These are phyloP conservation scores for Salvia hispanica DNA, from an alignment of 257 asterid genomes.

Conservation along the genomic window DNA sequence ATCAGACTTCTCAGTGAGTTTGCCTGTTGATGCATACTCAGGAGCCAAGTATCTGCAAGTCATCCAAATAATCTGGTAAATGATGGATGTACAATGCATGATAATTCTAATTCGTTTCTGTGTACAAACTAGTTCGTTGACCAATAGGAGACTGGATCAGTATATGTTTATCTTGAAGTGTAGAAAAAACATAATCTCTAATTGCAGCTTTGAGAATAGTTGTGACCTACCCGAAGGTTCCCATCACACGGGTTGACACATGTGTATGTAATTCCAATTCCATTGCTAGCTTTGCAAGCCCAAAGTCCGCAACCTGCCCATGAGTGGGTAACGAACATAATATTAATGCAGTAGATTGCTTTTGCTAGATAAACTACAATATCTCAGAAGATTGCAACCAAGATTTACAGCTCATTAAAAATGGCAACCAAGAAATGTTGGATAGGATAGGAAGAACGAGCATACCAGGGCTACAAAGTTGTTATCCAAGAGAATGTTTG, in stretches of 20 bases:
- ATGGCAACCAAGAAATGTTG: conserved; percentile 1
- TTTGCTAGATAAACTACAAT: background rate
- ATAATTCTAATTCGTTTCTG: background rate
- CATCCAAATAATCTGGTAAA: conserved; percentile 31
- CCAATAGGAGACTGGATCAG: conserved; percentile 10
- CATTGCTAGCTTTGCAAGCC: conserved; percentile 82
- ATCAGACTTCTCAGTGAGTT: conserved; percentile 85
- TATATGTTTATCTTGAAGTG: background rate
- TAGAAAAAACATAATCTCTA: conserved; percentile 17
- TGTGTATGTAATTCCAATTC: conserved; percentile 73
- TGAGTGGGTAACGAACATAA: background rate
- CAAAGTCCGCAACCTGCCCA: conserved; percentile 86
- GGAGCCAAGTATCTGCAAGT: conserved; percentile 84
- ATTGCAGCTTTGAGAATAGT: conserved; percentile 4
- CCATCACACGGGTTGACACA: conserved; percentile 91
- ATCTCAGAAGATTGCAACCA: conserved; percentile 15
- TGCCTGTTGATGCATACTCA: conserved; percentile 86
- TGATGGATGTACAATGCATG: conserved; percentile 14
- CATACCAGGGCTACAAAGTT: conserved; percentile 85
- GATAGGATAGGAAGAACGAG: background rate
- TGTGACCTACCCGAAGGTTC: conserved; percentile 81
- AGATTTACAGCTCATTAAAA: conserved; percentile 11
- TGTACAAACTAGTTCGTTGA: background rate
- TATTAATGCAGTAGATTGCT: conserved; percentile 1
- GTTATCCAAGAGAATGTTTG: conserved; percentile 80